phyloP scores from a whole-genome alignment of 352 stramenopile genomes.

The Globisporangium rhizosaccharum region DNA sequence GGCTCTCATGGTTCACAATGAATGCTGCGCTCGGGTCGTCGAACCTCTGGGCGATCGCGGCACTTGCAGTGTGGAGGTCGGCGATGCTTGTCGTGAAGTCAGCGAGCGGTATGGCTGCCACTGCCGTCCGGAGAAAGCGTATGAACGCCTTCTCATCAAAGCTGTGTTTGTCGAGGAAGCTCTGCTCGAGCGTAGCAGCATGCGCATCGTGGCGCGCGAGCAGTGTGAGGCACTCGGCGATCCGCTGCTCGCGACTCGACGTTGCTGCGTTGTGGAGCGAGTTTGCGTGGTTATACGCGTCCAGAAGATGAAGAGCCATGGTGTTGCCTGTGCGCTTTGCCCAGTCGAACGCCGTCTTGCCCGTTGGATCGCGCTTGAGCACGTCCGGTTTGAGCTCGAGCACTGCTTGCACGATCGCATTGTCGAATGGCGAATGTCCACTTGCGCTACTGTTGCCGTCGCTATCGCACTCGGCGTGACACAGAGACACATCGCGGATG shows the following conservation, averaged over 20 bases:
- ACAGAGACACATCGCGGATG: neutral
- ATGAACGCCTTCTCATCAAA: constrained; percentile 37
- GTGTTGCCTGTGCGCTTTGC: constrained; percentile 43
- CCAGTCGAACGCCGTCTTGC: constrained; percentile 69
- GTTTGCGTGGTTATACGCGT: constrained; percentile 27
- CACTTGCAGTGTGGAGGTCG: constrained; percentile 16
- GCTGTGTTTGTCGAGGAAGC: constrained; percentile 27
- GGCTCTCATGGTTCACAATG: constrained; percentile 52
- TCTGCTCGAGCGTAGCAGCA: constrained; percentile 19
- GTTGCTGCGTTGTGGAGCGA: constrained; percentile 29
- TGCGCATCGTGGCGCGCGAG: constrained; percentile 30
- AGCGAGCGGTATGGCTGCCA: constrained; percentile 12
- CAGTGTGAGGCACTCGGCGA: constrained; percentile 31
- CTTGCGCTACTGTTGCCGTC: constrained; percentile 3
- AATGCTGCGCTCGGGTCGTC: constrained; percentile 16
- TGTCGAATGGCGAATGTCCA: constrained; percentile 32
- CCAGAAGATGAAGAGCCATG: constrained; percentile 25
- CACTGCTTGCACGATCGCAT: constrained; percentile 38
- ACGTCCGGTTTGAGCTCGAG: constrained; percentile 39
- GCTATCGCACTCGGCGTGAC: constrained; percentile 1
- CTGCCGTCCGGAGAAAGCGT: constrained; percentile 21
- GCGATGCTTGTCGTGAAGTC: constrained; percentile 18
- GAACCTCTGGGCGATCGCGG: constrained; percentile 1
- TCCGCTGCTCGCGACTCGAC: constrained; percentile 26
- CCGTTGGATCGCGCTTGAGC: constrained; percentile 27